A percentile compares a stretch with the other conserved stretches of the same genome.
These are phyloP conservation scores for Hygrophoropsis aurantiaca DNA, from an alignment of 768 basidiomycete genomes.

Conservation along the genomic window DNA sequence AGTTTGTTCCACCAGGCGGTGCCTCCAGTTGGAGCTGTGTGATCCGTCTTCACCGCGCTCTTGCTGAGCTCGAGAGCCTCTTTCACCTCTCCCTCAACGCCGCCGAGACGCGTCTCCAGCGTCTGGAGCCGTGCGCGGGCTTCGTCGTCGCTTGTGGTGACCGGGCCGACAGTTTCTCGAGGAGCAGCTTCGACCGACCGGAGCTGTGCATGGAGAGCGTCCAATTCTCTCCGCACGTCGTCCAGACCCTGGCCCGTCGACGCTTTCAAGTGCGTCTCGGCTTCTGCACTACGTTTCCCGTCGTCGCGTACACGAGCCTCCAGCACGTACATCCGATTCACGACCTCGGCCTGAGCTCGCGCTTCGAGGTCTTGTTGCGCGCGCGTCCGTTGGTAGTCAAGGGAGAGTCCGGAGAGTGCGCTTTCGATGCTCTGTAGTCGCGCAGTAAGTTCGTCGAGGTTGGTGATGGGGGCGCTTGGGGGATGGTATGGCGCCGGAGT, in stretches of 20 bases:
- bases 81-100: conserved; percentile 62
- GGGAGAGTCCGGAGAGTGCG: conserved; percentile 57
- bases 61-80: conserved; percentile 73
- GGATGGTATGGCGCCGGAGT: conserved; percentile 42
- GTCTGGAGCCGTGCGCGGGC: conserved; percentile 51
- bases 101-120: conserved; percentile 63
- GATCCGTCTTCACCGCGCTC: conserved; percentile 38
- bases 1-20: conserved; percentile 76
- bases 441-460: conserved; percentile 62
- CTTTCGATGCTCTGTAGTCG: conserved; percentile 66
- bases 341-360: conserved; percentile 50
- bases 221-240: conserved; percentile 56
- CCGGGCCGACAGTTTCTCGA: conserved; percentile 14
- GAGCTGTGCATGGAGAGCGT: conserved; percentile 46
- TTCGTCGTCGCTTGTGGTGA: conserved; percentile 49
- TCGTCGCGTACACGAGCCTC: conserved; percentile 52
- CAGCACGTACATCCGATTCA: conserved; percentile 52
- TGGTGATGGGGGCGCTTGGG: conserved; percentile 59
- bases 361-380: conserved; percentile 53
- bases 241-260: conserved; percentile 46
- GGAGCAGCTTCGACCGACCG: conserved; percentile 25
- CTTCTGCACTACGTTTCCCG: conserved; percentile 49
- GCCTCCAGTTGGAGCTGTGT: conserved; percentile 30
- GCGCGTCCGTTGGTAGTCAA: conserved; percentile 51
- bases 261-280: conserved; percentile 48